Base-by-base conservation (phyloP, 805 yeast genomes). In the Yarrowia deformans region DNA sequence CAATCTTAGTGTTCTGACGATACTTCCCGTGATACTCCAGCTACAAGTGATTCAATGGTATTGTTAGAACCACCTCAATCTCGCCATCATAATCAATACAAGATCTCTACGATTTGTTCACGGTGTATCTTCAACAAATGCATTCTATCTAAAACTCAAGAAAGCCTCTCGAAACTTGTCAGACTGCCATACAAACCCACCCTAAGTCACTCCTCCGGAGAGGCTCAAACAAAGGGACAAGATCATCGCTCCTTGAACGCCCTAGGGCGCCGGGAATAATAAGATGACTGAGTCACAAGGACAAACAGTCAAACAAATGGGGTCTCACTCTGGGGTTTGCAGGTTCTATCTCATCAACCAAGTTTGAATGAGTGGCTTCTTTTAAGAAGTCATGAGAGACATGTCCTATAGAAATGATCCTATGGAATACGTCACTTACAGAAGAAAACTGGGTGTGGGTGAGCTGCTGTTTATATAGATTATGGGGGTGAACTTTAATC, bases 131-230 rank as follows among this genome's bases (percentile, higher is more conserved):
- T n/a, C n/a, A n/a, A n/a, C n/a, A n/a, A n/a, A n/a, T n/a, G n/a
- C n/a, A n/a, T n/a, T n/a, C n/a, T n/a, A n/a, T n/a, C n/a, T n/a
- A n/a, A n/a, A n/a, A n/a, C n/a, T n/a, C n/a, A n/a, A n/a, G n/a
- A n/a, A n/a, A n/a, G n/a, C n/a, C n/a, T 18, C 46, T 43, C 13
- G 14, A 34, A 34, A 60, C 98, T 93, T 94, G 98, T 94, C 99
- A 94, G 99, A 94, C 97, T 90, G 97, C 98, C 98, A 87, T 93
- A 90, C 87, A 88, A 86, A 85, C 97, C 98, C 98, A 91, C 97
- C 98, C 95, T 79, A 76, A 75, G 82, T 79, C 83, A 85, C 89
- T 88, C 93, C 87, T 85, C 93, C 93, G 90, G 88, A 86, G 85
- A 88, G 89, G 95, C 88, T 82, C 90, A 87, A 84, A 81, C 80